Conservation (phyloP, 345 rosid genomes). For the Odontarrhena argentea region DNA sequence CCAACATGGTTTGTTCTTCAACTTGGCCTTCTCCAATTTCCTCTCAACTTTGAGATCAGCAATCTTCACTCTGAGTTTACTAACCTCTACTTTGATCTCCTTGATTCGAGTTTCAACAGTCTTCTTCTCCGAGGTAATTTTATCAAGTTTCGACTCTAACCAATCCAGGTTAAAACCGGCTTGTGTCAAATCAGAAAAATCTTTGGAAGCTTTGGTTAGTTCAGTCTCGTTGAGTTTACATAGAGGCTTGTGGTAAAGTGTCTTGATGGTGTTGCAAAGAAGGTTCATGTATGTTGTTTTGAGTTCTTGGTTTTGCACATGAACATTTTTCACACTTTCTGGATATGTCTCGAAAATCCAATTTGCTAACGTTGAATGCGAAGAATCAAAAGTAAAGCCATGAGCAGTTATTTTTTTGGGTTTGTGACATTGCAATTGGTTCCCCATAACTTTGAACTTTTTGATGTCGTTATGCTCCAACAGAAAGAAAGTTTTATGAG, state of each 20-base stretch:
- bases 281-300: conserved; percentile 5
- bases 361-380: conserved; percentile 8
- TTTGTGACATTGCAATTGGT: not conserved
- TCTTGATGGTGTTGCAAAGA: conserved; percentile 4
- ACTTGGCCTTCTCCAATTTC: conserved; percentile 13
- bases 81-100: conserved; percentile 2
- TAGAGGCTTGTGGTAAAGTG: conserved; percentile 13
- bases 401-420: not conserved
- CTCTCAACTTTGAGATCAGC: conserved; percentile 11
- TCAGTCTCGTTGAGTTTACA: conserved; percentile 4
- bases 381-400: not conserved
- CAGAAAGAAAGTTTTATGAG: too few species aligned
- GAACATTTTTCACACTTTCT: not conserved
- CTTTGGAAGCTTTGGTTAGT: not conserved
- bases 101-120: not conserved
- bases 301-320: conserved; percentile 6
- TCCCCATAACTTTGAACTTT: conserved; percentile 1
- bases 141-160: conserved; percentile 3
- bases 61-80: not conserved
- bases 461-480: too few species aligned
- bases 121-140: conserved; percentile 5
- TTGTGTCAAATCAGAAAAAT: conserved; percentile 1
- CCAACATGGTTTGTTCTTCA: conserved; percentile 5
- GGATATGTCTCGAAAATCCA: conserved; percentile 21
- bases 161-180: conserved; percentile 11